A percentile compares a stretch with the other conserved stretches of the same genome.
Conservation (phyloP, 108 stramenopile genomes). For the Pseudonitzschia pungens region DNA sequence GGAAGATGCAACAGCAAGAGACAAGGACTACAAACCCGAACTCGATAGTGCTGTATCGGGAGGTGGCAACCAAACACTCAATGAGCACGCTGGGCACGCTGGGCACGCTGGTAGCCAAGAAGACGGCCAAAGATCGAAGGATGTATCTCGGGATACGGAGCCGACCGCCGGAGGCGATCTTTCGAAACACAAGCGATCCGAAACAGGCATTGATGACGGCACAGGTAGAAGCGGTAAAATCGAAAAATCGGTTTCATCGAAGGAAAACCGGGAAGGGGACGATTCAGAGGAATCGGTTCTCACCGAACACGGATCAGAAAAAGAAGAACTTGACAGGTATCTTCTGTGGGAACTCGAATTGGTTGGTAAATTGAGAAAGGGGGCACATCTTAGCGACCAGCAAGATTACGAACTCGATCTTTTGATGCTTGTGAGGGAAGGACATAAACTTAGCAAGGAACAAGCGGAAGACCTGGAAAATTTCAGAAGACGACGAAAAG, state of each 20-base stretch:
- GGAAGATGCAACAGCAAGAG: neutral
- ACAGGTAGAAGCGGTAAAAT: neutral
- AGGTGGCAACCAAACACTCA: neutral
- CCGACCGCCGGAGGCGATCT: too few relatives aligned
- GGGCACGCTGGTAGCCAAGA: neutral
- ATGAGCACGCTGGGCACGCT: neutral
- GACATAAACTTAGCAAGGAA: constrained; percentile 7
- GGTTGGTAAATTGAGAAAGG: constrained; percentile 11
- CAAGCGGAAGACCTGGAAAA: constrained; percentile 26
- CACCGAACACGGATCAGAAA: neutral
- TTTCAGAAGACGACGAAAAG: constrained; percentile 12
- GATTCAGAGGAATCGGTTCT: neutral
- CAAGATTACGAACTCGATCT: constrained; percentile 17
- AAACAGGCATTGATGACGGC: too few relatives aligned
- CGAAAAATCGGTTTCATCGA: neutral
- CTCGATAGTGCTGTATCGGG: neutral
- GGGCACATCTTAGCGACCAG: constrained; percentile 15
- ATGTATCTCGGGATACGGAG: too few relatives aligned
- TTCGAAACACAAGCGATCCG: too few relatives aligned
- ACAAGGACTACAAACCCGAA: constrained; percentile 20
- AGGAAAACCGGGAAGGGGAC: neutral
- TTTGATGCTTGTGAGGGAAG: constrained; percentile 9
- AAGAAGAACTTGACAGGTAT: constrained; percentile 21
- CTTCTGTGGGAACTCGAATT: constrained; percentile 31
- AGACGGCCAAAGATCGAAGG: too few relatives aligned